Percentiles rank a stretch among this genome's conserved stretches.
These are phyloP conservation scores for Aaosphaeria pasadenensis DNA, from an alignment of 2,329 filamentous ascomycete species.

Conservation along the genomic window DNA sequence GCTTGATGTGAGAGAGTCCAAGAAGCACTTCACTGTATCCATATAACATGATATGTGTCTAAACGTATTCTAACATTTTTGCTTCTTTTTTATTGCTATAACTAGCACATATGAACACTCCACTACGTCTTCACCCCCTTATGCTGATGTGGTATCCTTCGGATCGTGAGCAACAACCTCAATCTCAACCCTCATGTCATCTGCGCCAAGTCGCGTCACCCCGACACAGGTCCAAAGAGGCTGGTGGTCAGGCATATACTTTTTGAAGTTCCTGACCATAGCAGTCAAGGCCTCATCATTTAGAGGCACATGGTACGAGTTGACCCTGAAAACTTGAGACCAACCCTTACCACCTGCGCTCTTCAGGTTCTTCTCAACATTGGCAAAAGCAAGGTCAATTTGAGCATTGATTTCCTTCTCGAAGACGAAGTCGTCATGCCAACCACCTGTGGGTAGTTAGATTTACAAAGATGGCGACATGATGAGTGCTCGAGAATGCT, in stretches of 20 bases:
- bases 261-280: slow-evolving; percentile 4
- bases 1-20: too few relatives aligned
- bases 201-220: slow-evolving; percentile 5
- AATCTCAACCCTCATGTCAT: background rate
- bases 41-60: too few relatives aligned
- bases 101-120: too few relatives aligned
- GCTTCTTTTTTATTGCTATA: too few relatives aligned
- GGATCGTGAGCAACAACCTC: background rate
- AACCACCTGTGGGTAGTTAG: background rate
- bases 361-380: slow-evolving; percentile 49
- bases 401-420: slow-evolving; percentile 4
- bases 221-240: slow-evolving; percentile 12
- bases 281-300: slow-evolving; percentile 3
- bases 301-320: slow-evolving; percentile 7
- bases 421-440: background rate
- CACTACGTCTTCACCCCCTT: too few relatives aligned
- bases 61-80: too few relatives aligned
- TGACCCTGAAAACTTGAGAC: slow-evolving; percentile 36
- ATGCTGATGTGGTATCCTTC: background rate
- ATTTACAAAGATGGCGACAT: background rate
- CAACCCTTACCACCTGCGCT: slow-evolving; percentile 33
- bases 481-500: background rate
- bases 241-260: slow-evolving; percentile 9
- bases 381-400: slow-evolving; percentile 44
- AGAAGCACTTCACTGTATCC: too few relatives aligned